Conservation (phyloP, 495 filamentous ascomycete species). For the Pyrenula aspistea region DNA sequence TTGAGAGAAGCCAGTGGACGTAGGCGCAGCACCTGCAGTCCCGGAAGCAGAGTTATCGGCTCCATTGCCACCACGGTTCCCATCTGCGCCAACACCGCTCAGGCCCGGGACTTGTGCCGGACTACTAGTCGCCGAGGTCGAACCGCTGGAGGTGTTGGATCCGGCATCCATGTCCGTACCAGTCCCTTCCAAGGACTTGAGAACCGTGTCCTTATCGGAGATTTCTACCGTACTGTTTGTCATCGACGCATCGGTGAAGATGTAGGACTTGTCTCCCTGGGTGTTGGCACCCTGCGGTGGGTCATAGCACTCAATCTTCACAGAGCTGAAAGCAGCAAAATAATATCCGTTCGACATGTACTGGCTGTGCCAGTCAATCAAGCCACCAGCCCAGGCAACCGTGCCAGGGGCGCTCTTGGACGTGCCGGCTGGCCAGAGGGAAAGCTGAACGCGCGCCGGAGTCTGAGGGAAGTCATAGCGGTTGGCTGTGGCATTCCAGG, state of each 20-base stretch:
- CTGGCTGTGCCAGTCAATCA: constrained; percentile 71
- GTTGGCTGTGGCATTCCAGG: constrained; percentile 74
- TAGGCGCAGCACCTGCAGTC: constrained; percentile 4
- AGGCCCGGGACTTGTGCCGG: constrained; percentile 27
- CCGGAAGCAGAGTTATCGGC: background rate
- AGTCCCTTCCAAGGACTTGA: constrained; percentile 66
- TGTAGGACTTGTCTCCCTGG: constrained; percentile 54
- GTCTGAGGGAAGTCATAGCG: constrained; percentile 87
- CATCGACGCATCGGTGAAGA: constrained; percentile 51
- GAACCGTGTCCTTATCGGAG: constrained; percentile 61
- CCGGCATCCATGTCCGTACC: constrained; percentile 55
- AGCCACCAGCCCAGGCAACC: constrained; percentile 81
- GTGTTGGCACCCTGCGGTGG: constrained; percentile 51
- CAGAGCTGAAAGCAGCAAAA: constrained; percentile 67
- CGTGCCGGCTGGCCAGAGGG: constrained; percentile 88
- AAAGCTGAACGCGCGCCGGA: constrained; percentile 84
- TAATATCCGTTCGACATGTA: constrained; percentile 86
- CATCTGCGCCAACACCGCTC: constrained; percentile 22
- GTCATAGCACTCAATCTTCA: constrained; percentile 76
- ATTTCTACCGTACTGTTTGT: constrained; percentile 67
- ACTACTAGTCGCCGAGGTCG: constrained; percentile 20
- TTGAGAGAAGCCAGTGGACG: constrained; percentile 16
- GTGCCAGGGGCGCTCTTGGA: constrained; percentile 72
- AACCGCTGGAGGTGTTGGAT: constrained; percentile 6
- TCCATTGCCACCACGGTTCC: constrained; percentile 9